These are phyloP conservation scores for Penicillium atrosanguineum DNA, from an alignment of 495 filamentous ascomycete genomes.

Conservation along the genomic window DNA sequence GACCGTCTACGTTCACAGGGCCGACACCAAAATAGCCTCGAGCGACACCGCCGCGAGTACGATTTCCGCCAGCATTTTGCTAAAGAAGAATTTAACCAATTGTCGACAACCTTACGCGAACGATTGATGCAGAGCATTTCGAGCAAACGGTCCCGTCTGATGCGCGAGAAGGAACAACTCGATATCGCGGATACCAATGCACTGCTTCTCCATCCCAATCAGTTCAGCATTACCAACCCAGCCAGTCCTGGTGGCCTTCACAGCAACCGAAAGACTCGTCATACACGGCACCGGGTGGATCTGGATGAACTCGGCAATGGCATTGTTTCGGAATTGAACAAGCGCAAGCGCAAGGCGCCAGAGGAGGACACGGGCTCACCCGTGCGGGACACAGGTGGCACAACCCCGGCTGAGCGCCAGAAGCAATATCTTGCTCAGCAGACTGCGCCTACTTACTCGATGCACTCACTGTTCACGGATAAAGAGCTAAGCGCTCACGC, in stretches of 20 bases:
- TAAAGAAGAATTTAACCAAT: constrained; percentile 71
- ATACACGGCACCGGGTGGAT: constrained; percentile 77
- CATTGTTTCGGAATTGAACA: constrained; percentile 59
- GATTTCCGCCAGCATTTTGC: constrained; percentile 65
- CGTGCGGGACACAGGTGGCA: constrained; percentile 50
- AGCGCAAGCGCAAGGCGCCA: constrained; percentile 72
- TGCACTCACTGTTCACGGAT: constrained; percentile 90
- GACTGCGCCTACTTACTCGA: constrained; percentile 61
- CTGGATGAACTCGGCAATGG: constrained; percentile 70
- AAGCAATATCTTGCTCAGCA: constrained; percentile 39
- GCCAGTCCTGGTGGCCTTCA: constrained; percentile 78
- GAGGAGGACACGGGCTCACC: constrained; percentile 74
- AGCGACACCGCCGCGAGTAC: constrained; percentile 41
- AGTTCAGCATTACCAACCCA: constrained; percentile 81
- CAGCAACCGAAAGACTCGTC: constrained; percentile 76
- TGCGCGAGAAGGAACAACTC: constrained; percentile 83
- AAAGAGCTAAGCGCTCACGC: constrained; percentile 81
- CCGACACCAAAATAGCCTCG: constrained; percentile 42
- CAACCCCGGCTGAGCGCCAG: constrained; percentile 48
- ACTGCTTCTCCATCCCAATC: constrained; percentile 84
- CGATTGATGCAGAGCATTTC: constrained; percentile 77
- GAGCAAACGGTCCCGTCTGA: constrained; percentile 69
- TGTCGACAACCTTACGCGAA: constrained; percentile 77
- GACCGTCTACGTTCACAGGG: constrained; percentile 23
- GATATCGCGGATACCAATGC: constrained; percentile 88